Evolutionary conservation across 208 protist genomes (phyloP), one percentile per base, ranked within the genome.

Genomic region (Trypanosoma caninum): DNA sequence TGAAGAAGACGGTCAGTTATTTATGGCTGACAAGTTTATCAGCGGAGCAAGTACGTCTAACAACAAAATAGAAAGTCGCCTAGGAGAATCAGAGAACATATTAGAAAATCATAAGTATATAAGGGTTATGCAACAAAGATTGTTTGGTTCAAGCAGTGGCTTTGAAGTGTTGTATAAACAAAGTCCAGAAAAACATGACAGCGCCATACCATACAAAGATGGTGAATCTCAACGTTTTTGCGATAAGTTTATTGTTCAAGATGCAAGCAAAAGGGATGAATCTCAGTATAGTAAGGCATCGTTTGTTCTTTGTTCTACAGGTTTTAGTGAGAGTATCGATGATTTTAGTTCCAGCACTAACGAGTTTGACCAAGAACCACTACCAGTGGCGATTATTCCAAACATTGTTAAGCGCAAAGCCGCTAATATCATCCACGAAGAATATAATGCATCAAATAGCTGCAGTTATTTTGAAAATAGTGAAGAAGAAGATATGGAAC

Each of bases 361-460:
- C 25, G 28, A 51, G 16, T 9, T 28, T 3, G 3, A 16, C 16
- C 38, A 52, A 25, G 13, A 11, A 20, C 56, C 56, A 3, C 9
- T 61, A 23, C 56, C 56, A 14, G 56, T 61, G 8, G 44, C 35
- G n/a, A 37, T 61, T 22, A 61, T 61, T 41, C 40, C 14, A 25
- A 48, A 27, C 16, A 40, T 52, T 51, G 23, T 51, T n/a, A 48
- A 4, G 1, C 56, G 27, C 20, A 18, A 5, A 22, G 8, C 16
- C 2, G 14, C 3, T 25, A 6, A 31, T 40, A 28, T 51, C 20
- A 16, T 3, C 25, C 3, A 5, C 22, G 30, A 28, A 1, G 3
- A 2, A 1, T 18, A 18, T 35, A 42, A 61, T 10, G 56, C 42
- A 0, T 48, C 44, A 1, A 28, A 61, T n/a, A 25, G 27, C 40